phyloP scores from a whole-genome alignment of 2,329 filamentous ascomycete genomes.

The Verticillium albo-atrum region DNA sequence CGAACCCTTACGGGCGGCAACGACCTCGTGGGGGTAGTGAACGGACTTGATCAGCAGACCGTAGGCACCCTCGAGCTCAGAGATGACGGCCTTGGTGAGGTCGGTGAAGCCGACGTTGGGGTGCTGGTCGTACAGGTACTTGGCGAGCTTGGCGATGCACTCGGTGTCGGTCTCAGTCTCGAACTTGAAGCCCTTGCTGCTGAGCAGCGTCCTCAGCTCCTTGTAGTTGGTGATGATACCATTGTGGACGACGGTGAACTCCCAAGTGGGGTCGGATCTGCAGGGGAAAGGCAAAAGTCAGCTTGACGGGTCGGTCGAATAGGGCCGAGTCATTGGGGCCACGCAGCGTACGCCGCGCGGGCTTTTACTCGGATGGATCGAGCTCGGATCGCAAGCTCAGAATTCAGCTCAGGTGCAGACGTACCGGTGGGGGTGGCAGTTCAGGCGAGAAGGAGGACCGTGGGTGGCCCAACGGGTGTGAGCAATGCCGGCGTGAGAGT shows the following conservation, averaged over 20 bases:
- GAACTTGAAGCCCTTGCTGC: constrained; percentile 94
- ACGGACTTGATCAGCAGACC: constrained; percentile 97
- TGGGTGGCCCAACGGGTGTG: constrained; percentile 99
- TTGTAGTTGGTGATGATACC: constrained; percentile 99
- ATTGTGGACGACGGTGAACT: constrained; percentile 98
- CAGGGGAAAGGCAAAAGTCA: constrained; percentile 8
- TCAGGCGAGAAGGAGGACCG: constrained; percentile 84
- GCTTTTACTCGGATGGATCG: neutral
- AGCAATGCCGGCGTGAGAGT: constrained; percentile 96
- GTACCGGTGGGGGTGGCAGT: constrained; percentile 98
- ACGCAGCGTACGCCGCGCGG: neutral
- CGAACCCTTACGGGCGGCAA: constrained; percentile 97
- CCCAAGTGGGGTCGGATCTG: constrained; percentile 90
- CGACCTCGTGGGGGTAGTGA: constrained; percentile 96
- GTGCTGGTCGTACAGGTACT: constrained; percentile 96
- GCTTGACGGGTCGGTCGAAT: neutral
- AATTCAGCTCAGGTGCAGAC: constrained; percentile 16
- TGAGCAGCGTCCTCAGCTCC: constrained; percentile 90
- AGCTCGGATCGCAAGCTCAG: neutral
- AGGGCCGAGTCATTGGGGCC: constrained; percentile 2
- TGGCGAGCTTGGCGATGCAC: constrained; percentile 97
- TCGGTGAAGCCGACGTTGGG: constrained; percentile 93
- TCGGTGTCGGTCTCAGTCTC: constrained; percentile 99
- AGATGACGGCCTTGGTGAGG: constrained; percentile 94
- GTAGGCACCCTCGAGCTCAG: constrained; percentile 96